Conservation (phyloP, 345 rosid genomes). For the Trapa bicornis region DNA sequence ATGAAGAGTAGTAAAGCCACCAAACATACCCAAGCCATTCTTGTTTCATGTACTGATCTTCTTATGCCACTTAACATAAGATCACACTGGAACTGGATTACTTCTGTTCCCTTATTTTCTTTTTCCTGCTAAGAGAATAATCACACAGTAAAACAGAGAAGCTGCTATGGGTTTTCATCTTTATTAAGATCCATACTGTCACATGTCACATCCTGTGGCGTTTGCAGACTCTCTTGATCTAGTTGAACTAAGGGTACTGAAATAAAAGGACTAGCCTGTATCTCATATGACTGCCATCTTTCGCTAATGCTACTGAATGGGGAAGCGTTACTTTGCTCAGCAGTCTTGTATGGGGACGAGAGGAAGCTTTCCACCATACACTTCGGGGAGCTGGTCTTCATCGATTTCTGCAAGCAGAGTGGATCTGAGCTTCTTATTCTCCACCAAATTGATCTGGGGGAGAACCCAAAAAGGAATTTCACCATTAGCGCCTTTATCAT, state of each 20-base stretch:
- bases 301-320: too few relatives aligned
- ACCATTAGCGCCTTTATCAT: too few relatives aligned
- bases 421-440: slow-evolving; percentile 46
- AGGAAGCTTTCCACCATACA: slow-evolving; percentile 48
- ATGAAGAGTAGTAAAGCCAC: slow-evolving; percentile 18
- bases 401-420: slow-evolving; percentile 67
- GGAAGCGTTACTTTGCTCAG: too few relatives aligned
- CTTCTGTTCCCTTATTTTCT: not conserved
- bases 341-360: too few relatives aligned
- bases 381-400: slow-evolving; percentile 62
- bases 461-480: too few relatives aligned
- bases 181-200: not conserved
- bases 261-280: too few relatives aligned
- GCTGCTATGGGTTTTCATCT: not conserved
- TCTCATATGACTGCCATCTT: too few relatives aligned
- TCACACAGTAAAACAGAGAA: not conserved
- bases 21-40: not conserved
- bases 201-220: not conserved
- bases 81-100: not conserved
- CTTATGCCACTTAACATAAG: not conserved
- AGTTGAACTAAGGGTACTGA: too few relatives aligned
- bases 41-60: not conserved
- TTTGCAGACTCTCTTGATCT: not conserved
- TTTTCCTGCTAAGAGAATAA: too few relatives aligned
- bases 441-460: slow-evolving; percentile 63